Base-by-base conservation (phyloP, 2,329 filamentous ascomycete genomes). In the Penicillium sumatraense region DNA sequence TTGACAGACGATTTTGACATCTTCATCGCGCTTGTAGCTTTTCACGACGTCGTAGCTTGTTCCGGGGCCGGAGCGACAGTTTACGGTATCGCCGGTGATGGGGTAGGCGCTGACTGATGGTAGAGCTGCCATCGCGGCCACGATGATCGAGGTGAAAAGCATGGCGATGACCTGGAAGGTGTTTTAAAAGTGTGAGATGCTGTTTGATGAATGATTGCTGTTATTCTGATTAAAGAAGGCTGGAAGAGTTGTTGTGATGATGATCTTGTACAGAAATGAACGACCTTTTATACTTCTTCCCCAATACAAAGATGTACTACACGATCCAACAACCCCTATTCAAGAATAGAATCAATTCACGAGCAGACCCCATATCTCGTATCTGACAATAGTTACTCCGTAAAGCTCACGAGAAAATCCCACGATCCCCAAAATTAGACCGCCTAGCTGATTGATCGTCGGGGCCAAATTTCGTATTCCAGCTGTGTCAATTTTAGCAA, bases 11-110 rank as follows among this genome's bases (percentile, higher is more conserved):
- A 61, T 35, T 14, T 42, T 31, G 46, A 61, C 42, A 2, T 61
- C 51, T 2, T 59, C 35, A 23, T 49, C 20, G 18, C 49, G 57
- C 11, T 50, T 54, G 54, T 63, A 63, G 18, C 53, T 51, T 27
- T 49, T 61, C 35, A 62, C 48, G 6, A 65, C 42, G 10, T 38
- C 8, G 36, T 62, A 29, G 44, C 24, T 53, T 10, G 62, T 67
- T 20, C 56, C 57, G 13, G 64, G 64, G 4, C 64, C 62, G 3
- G 60, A 56, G 40, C 64, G 64, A 49, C 64, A 67, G 56, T 64
- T 57, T 13, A 67, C 62, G 4, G 9, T 45, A 23, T 56, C 44
- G 0, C 56, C 62, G 2, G 41, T 58, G 53, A 65, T 65, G 27
- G 60, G 52, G 40, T 65, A 65, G n/a, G 60, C 62, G 6, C 36